phyloP scores from a whole-genome alignment of 441 rosid genomes.

The Adansonia rubrostipa region DNA sequence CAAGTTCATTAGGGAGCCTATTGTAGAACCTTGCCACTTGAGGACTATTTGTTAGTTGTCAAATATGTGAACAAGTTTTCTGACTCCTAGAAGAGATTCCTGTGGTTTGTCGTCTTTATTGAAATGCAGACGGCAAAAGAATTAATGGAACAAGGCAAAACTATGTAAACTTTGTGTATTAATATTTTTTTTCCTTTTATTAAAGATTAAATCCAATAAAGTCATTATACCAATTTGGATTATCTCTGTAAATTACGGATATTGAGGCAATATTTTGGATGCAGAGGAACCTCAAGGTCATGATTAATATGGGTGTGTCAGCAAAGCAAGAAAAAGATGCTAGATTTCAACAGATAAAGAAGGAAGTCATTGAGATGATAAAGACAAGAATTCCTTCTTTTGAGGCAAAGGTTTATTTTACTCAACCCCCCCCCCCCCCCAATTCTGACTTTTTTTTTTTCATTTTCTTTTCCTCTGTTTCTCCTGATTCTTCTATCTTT shows the following conservation, averaged over 20 bases:
- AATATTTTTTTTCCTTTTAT: not conserved
- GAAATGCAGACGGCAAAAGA: not conserved
- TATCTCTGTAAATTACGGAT: constrained; percentile 3
- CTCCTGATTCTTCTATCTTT: not conserved
- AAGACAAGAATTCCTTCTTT: constrained; percentile 47
- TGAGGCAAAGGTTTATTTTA: constrained; percentile 67
- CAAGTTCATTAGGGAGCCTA: not conserved
- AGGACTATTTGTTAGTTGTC: constrained; percentile 8
- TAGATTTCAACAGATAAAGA: constrained; percentile 78
- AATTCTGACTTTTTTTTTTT: not conserved
- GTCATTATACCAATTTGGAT: not conserved
- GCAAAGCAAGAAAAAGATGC: constrained; percentile 86
- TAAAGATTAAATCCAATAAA: not conserved
- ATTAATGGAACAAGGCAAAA: not conserved
- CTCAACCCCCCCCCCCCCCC: not conserved
- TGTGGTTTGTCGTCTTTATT: not conserved
- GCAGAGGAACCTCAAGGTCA: constrained; percentile 90
- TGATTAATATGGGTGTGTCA: constrained; percentile 70
- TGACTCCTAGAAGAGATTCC: constrained; percentile 4
- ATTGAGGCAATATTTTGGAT: constrained; percentile 17
- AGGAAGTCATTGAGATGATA: constrained; percentile 90
- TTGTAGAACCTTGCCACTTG: not conserved
- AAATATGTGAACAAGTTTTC: constrained; percentile 7
- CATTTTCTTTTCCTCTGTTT: not conserved
- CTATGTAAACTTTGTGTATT: not conserved